Evolutionary conservation across 768 basidiomycete genomes (phyloP).

Genomic region (Lentinus brumalis): DNA sequence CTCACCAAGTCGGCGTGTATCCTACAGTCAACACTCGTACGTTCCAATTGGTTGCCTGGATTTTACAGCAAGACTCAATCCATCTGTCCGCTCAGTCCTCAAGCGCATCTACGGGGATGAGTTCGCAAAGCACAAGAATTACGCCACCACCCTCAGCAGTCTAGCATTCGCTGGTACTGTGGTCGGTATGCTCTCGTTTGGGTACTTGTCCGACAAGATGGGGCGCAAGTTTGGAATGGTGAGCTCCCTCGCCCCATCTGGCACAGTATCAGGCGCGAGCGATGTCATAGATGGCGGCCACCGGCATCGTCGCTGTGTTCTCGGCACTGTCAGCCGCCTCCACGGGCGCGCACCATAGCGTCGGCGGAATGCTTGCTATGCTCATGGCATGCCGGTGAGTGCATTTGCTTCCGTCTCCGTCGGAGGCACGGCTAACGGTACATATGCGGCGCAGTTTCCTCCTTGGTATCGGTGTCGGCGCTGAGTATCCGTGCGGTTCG

Average conservation of each 20-base stretch:
- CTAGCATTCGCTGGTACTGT: conserved; percentile 84
- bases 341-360: conserved; percentile 70
- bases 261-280: neutral
- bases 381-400: conserved; percentile 74
- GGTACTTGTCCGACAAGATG: conserved; percentile 83
- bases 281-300: conserved; percentile 66
- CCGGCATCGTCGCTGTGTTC: conserved; percentile 83
- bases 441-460: conserved; percentile 58
- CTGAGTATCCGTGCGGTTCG: conserved; percentile 89
- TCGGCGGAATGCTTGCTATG: conserved; percentile 75
- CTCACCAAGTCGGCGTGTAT: neutral
- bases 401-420: neutral
- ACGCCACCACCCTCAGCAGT: conserved; percentile 64
- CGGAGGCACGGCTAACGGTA: neutral
- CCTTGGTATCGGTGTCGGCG: conserved; percentile 85
- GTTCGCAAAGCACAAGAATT: conserved; percentile 50
- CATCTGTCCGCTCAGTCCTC: conserved; percentile 50
- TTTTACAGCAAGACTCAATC: neutral
- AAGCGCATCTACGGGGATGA: conserved; percentile 67
- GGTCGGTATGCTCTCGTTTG: conserved; percentile 83
- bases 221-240: conserved; percentile 93
- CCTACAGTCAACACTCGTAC: conserved; percentile 68
- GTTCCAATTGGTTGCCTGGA: conserved; percentile 34
- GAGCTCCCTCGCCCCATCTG: conserved; percentile 16
- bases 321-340: conserved; percentile 83